phyloP scores from a whole-genome alignment of 2,329 filamentous ascomycete species.

The Alternaria triticimaculans region DNA sequence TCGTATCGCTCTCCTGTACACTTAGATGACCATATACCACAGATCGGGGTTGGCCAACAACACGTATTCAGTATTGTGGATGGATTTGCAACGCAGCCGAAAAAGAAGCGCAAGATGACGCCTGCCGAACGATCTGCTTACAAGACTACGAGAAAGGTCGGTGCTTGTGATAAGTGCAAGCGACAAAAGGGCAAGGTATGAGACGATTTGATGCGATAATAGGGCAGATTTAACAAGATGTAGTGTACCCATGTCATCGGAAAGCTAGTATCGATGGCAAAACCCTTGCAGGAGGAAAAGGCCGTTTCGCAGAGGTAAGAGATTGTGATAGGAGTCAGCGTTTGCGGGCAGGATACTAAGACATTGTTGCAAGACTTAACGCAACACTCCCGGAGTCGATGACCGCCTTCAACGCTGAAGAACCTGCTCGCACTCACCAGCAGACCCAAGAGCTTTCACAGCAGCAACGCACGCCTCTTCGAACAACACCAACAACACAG shows the following conservation, averaged over 20 bases:
- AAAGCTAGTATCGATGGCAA: neutral
- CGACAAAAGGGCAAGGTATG: slow-evolving; percentile 36
- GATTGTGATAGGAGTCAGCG: too few species aligned
- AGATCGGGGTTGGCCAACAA: slow-evolving; percentile 17
- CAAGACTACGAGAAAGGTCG: slow-evolving; percentile 34
- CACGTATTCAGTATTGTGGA: slow-evolving; percentile 35
- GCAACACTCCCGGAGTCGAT: neutral
- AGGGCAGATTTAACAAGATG: neutral
- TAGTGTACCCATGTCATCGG: slow-evolving; percentile 3
- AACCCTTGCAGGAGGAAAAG: neutral
- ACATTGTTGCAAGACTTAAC: neutral
- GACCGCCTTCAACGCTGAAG: neutral
- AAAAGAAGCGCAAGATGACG: slow-evolving; percentile 39
- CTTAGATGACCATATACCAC: neutral
- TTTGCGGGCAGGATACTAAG: neutral
- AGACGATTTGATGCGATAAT: too few species aligned
- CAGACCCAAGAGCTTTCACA: neutral
- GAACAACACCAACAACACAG: neutral
- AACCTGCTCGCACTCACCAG: neutral
- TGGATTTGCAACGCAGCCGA: slow-evolving; percentile 26
- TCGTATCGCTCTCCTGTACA: neutral
- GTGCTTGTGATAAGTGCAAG: slow-evolving; percentile 36
- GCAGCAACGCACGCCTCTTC: neutral
- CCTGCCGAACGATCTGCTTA: slow-evolving; percentile 30
- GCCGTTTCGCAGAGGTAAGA: slow-evolving; percentile 5